These are phyloP conservation scores for Sesbania bispinosa DNA, from an alignment of 306 rosid genomes.

Conservation along the genomic window DNA sequence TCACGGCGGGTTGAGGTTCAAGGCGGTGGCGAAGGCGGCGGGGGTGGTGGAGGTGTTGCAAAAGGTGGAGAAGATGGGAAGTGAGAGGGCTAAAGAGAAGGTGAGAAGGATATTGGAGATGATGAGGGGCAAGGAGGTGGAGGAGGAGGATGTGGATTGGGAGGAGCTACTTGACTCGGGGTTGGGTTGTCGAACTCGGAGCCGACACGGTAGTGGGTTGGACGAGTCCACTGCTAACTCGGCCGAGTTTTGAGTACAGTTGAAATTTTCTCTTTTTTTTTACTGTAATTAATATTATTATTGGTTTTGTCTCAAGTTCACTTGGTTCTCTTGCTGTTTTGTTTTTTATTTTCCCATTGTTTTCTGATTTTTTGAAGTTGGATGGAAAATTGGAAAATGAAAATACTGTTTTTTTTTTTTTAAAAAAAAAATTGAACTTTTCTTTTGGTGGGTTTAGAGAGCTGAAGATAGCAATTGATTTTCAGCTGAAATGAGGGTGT, in stretches of 20 bases:
- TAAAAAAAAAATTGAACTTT: too few species aligned
- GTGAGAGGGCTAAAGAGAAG: conserved; percentile 50
- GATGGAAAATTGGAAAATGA: conserved; percentile 3
- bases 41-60: conserved; percentile 50
- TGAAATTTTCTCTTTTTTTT: neutral
- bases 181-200: conserved; percentile 32
- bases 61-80: conserved; percentile 54
- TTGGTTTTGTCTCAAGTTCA: neutral
- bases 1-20: conserved; percentile 76
- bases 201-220: neutral
- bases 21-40: conserved; percentile 59
- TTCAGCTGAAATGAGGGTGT: neutral
- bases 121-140: conserved; percentile 48
- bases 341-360: neutral
- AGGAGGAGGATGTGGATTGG: conserved; percentile 70
- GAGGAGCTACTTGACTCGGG: conserved; percentile 70
- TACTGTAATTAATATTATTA: conserved; percentile 23
- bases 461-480: neutral
- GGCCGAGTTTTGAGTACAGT: conserved; percentile 46
- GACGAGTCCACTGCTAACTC: conserved; percentile 36
- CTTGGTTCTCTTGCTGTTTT: neutral
- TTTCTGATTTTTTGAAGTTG: conserved; percentile 11
- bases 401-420: neutral
- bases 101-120: conserved; percentile 55
- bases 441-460: neutral